Percentiles rank a stretch among this genome's conserved stretches.
Conservation (phyloP, 1,284 basidiomycete species). For the Schizophyllum commune region DNA sequence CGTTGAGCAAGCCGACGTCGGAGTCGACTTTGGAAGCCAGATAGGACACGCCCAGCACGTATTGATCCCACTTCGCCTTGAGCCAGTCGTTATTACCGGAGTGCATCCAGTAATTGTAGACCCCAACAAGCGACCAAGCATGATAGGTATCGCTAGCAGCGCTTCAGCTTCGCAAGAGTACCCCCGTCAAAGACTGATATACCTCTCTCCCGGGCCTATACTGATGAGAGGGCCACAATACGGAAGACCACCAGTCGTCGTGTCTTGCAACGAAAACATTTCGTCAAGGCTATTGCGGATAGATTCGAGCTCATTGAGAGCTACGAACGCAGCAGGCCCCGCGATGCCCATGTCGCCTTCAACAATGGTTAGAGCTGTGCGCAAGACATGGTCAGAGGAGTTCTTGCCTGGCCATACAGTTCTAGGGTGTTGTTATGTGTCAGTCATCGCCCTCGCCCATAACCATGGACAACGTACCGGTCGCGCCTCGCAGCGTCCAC, state of each 20-base stretch:
- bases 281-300: slow-evolving; percentile 25
- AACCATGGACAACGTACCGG: slow-evolving; percentile 14
- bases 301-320: slow-evolving; percentile 24
- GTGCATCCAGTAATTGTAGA: slow-evolving; percentile 38
- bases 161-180: no score
- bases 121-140: slow-evolving; percentile 41
- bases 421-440: slow-evolving; percentile 9
- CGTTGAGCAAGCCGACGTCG: slow-evolving; percentile 31
- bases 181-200: neutral
- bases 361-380: neutral
- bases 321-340: slow-evolving; percentile 25
- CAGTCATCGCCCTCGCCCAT: no score
- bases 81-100: slow-evolving; percentile 37
- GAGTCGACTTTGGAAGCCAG: slow-evolving; percentile 35
- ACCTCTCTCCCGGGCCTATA: neutral
- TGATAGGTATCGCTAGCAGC: slow-evolving; percentile 39
- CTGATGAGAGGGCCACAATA: slow-evolving; percentile 23
- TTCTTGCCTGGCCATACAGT: slow-evolving; percentile 24
- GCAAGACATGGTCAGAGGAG: neutral
- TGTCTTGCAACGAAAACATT: slow-evolving; percentile 26
- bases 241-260: slow-evolving; percentile 21
- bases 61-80: slow-evolving; percentile 34
- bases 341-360: slow-evolving; percentile 30
- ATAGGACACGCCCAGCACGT: slow-evolving; percentile 37
- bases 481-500: slow-evolving; percentile 31